Evolutionary conservation across 805 yeast species (phyloP), one percentile per base, ranked within the genome.

Genomic region (Brettanomyces custersianus): DNA sequence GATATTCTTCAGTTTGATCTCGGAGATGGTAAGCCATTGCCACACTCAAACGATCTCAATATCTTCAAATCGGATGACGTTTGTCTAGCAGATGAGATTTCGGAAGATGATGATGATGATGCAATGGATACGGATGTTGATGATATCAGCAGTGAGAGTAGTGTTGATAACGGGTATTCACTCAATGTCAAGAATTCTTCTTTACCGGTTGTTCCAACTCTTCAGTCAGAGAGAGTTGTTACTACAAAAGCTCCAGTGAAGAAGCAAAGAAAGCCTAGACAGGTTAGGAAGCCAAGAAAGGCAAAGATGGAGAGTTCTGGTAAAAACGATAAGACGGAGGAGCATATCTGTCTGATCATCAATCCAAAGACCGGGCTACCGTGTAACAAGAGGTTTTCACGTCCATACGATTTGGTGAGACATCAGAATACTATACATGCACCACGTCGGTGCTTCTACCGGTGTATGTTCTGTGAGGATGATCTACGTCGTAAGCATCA

Each of bases 361-460:
- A 76, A 76, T 47, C 80, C 84, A 4, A 53, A 70, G 20, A 74
- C 83, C 0, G 77, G 81, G 13, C 53, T 64, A 42, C 72, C 74
- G 18, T 85, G 95, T 59, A 62, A 70, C 46, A 83, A 83, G 60
- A 77, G 77, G 50, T 90, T 90, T 53, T 86, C 96, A 13, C 74
- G 98, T 52, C 94, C 96, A 15, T 90, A 90, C 55, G 98, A 90
- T 63, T 67, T 90, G 51, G 81, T 88, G 19, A 74, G 98, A 49
- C 98, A 90, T 59, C 96, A 90, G 58, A 95, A 90, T 51, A 92
- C 97, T 0, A 88, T 90, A 37, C 98, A 90, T 57, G 92, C 96
- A 1, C 70, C 82, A 33, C 81, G 80, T 55, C 81, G 90, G 60
- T 82, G 82, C 49, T 76, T 81, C 33, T 92, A 79, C 65, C 77